phyloP scores from a whole-genome alignment of 2,329 filamentous ascomycete genomes.

The Epichloe sp. region DNA sequence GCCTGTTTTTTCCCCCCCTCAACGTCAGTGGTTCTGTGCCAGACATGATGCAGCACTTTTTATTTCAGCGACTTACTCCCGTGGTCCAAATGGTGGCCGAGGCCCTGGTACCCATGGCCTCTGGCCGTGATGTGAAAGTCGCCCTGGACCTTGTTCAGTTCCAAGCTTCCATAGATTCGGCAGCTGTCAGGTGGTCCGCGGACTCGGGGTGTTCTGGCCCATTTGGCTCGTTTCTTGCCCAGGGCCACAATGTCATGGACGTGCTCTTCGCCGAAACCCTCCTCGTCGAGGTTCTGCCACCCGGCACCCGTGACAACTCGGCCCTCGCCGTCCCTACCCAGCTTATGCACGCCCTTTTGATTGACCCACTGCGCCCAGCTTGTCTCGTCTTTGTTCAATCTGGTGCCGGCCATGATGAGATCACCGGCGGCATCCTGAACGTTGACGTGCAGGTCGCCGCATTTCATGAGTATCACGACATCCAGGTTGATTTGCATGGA shows the following conservation, averaged over 20 bases:
- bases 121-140: slow-evolving; percentile 96
- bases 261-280: slow-evolving; percentile 67
- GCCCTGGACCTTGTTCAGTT: slow-evolving; percentile 92
- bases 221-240: slow-evolving; percentile 48
- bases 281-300: slow-evolving; percentile 43
- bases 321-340: slow-evolving; percentile 43
- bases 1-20: slow-evolving; percentile 29
- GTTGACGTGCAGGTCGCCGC: slow-evolving; percentile 82
- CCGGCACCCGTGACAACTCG: slow-evolving; percentile 43
- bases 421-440: slow-evolving; percentile 93
- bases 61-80: slow-evolving; percentile 38
- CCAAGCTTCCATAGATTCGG: slow-evolving; percentile 76
- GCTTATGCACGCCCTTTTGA: slow-evolving; percentile 48
- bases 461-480: slow-evolving; percentile 81
- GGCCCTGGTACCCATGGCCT: slow-evolving; percentile 85
- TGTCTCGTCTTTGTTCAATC: slow-evolving; percentile 64
- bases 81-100: slow-evolving; percentile 70
- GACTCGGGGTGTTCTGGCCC: slow-evolving; percentile 62
- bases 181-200: slow-evolving; percentile 56
- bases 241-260: slow-evolving; percentile 81
- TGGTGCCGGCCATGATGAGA: slow-evolving; percentile 67
- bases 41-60: background rate
- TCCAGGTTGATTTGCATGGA: slow-evolving; percentile 91
- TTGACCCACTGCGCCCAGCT: slow-evolving; percentile 74
- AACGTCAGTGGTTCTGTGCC: background rate